These are phyloP conservation scores for Bryum argenteum DNA, from an alignment of 225 moss, liverwort and hornwort genomes.

Conservation along the genomic window DNA sequence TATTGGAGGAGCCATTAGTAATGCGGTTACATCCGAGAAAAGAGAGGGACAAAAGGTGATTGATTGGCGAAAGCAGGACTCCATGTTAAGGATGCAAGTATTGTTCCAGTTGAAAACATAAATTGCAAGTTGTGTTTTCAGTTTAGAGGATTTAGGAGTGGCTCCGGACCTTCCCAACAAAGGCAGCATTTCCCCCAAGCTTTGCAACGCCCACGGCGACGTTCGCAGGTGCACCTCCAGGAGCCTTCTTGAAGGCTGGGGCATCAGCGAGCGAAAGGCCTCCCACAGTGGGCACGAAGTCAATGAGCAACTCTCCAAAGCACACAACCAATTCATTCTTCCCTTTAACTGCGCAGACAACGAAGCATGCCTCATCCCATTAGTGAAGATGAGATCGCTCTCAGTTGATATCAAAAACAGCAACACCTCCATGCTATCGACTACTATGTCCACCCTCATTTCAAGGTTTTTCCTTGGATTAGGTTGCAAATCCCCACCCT, in stretches of 20 bases:
- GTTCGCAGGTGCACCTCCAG: conserved; percentile 91
- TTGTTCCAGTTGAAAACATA: background rate
- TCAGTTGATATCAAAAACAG: background rate
- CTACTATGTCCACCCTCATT: background rate
- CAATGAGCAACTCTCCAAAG: conserved; percentile 89
- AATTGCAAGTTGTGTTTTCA: conserved; percentile 1
- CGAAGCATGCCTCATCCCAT: conserved; percentile 11
- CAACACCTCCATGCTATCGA: background rate
- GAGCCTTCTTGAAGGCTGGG: conserved; percentile 90
- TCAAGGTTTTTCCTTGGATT: background rate
- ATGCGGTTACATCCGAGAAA: conserved; percentile 5
- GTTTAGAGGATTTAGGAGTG: background rate
- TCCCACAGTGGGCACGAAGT: conserved; percentile 90
- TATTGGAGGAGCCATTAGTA: background rate
- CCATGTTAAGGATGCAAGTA: conserved; percentile 4
- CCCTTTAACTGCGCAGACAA: conserved; percentile 36
- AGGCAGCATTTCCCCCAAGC: conserved; percentile 77
- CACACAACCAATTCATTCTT: conserved; percentile 74
- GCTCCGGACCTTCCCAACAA: conserved; percentile 73
- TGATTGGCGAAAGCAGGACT: background rate
- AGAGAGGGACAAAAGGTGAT: background rate
- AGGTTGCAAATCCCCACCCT: conserved; percentile 18
- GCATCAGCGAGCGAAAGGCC: conserved; percentile 76
- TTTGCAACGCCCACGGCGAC: conserved; percentile 88
- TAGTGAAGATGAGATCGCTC: background rate